Base-by-base conservation (phyloP, 2,329 filamentous ascomycete genomes). In the Cryphonectria parasitica region DNA sequence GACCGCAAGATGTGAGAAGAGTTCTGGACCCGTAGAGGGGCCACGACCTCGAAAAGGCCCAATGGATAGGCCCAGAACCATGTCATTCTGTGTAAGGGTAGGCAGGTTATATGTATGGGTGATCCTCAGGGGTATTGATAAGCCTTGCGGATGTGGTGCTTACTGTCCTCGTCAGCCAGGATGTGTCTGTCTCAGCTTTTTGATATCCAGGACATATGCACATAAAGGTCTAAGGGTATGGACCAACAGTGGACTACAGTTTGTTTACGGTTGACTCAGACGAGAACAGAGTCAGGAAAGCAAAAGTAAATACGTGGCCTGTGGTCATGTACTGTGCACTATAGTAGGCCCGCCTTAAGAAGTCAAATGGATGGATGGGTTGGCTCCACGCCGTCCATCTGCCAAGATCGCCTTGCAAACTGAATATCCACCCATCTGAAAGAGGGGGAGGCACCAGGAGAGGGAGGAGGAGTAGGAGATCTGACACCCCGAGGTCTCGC, bases 21-120 rank as follows among this genome's bases (percentile, higher is more conserved):
- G 54, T 31, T 66, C 39, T 66, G 67, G 67, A 25, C 45, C 67
- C 54, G 36, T 69, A 62, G 64, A 41, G 62, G 36, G 52, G 67
- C 41, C 67, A 69, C 69, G 69, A 56, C 36, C 36, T 67, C 69
- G 36, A 45, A 58, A 36, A 17, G 49, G 65, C 28, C 49, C 64
- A 62, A 64, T 60, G 28, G 64, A 68, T 68, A 63, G 64, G 67
- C n/a, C 67, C 11, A 39, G 62, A 64, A 28, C 28, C 36, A 36
- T 66, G 56, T 45, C 58, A 39, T 66, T 61, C 22, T 39, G 34
- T 61, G 17, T 36, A 34, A 61, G 15, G 31, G 34, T 34, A n/a
- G 22, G 58, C 7, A 49, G 19, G 13, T 58, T 8, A 11, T 56
- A 60, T 34, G 8, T 61, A 22, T 39, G 58, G 58, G 22, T 15